Conservation (phyloP, 257 asterid species). For the Rhazya stricta region DNA sequence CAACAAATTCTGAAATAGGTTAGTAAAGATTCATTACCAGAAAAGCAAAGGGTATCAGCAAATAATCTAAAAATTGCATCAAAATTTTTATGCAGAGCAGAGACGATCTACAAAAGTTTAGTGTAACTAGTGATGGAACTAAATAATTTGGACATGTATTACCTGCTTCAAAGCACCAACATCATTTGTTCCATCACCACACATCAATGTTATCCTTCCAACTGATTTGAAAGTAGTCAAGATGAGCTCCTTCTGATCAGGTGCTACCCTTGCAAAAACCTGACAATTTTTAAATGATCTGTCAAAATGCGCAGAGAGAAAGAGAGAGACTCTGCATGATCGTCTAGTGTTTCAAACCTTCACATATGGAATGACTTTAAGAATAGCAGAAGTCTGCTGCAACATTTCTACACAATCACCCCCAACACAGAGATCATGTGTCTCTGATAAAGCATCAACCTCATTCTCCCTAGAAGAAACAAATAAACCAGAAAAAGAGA, state of each 20-base stretch:
- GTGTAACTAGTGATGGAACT: neutral
- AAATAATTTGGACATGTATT: neutral
- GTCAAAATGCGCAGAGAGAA: slow-evolving; percentile 3
- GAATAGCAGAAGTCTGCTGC: slow-evolving; percentile 69
- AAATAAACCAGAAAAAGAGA: neutral
- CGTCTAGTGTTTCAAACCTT: slow-evolving; percentile 46
- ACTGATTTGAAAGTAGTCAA: slow-evolving; percentile 90
- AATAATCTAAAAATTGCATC: neutral
- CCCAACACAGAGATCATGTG: slow-evolving; percentile 85
- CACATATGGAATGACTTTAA: slow-evolving; percentile 84
- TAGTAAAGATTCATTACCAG: neutral
- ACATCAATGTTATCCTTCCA: slow-evolving; percentile 94
- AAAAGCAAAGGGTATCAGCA: neutral
- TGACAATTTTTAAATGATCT: slow-evolving; percentile 23
- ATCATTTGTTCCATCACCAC: slow-evolving; percentile 99
- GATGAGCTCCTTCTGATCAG: slow-evolving; percentile 96
- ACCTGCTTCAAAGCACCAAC: slow-evolving; percentile 99
- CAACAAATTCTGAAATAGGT: neutral
- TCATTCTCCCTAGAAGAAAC: slow-evolving; percentile 57
- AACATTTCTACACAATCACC: slow-evolving; percentile 95
- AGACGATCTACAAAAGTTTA: neutral
- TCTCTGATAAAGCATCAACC: slow-evolving; percentile 72
- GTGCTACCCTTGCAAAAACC: slow-evolving; percentile 99
- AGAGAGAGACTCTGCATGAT: neutral
- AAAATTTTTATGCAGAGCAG: neutral